Evolutionary conservation across 768 basidiomycete species (phyloP), one percentile per base, ranked within the genome.

Genomic region (Serendipita sp.): DNA sequence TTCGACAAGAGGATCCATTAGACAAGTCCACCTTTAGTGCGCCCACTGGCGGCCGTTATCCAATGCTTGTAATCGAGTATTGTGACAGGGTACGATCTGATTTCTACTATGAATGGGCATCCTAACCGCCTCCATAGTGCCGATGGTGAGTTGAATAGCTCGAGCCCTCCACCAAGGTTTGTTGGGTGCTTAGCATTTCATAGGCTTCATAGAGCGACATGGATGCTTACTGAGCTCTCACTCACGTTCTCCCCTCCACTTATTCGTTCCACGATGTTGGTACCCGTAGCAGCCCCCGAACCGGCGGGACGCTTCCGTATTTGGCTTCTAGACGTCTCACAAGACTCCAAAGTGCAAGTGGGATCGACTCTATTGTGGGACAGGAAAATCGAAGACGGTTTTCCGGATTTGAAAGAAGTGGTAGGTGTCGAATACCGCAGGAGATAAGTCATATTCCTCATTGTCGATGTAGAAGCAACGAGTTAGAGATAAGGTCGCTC

Each of bases 211-310:
- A 81, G 93, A 68, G 93, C 94, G 33, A 84, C 82, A 11, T 97
- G 94, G 94, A 80, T 85, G n/a, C 87, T 90, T 65, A 96, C 93
- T 0, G 94, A 96, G 68, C 78, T 97, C 16, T 81, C 93, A 67
- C 73, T 95, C 38, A 96, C 94, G 0, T 97, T 97, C 72, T 87
- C 91, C 11, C 82, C 89, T 28, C 91, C 91, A 0, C 70, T 74
- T 0, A 73, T 96, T 62, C 77, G 76, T 50, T 77, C 79, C 48
- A 82, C 94, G 61, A 80, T 83, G 11, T 74, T 95, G 48, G 71
- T 88, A 20, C 92, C 94, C 20, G 76, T 84, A 61, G 88, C 83
- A 68, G 70, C 81, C 20, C 85, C 88, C 17, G 92, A 94, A 63
- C 88, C 92, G 16, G 86, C 84, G 24, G 94, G 94, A 43, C 79